Evolutionary conservation across 495 filamentous ascomycete genomes (phyloP).

Genomic region (Aspergillus biplanus): DNA sequence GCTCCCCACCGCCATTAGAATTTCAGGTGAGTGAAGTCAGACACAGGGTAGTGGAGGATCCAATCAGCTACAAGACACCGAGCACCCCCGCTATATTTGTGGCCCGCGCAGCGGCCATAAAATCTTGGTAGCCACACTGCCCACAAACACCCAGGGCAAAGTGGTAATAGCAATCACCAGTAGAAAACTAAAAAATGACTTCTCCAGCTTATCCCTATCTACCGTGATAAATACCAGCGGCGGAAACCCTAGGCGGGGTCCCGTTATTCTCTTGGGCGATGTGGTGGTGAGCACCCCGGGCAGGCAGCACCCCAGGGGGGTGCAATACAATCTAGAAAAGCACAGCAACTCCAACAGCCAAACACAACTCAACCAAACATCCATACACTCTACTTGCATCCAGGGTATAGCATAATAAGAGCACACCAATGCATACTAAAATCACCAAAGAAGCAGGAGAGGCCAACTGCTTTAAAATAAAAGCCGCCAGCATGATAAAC

Average conservation of each 20-base stretch:
- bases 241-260: not conserved
- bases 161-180: not conserved
- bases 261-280: not conserved
- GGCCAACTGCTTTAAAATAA: slow-evolving; percentile 27
- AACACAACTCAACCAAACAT: not conserved
- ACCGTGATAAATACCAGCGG: not conserved
- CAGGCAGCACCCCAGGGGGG: not conserved
- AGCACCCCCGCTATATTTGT: not conserved
- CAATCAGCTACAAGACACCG: not conserved
- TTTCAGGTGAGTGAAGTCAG: not conserved
- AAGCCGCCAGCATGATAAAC: slow-evolving; percentile 18
- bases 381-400: not conserved
- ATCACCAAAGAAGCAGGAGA: not conserved
- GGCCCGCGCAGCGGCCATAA: not conserved
- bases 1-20: not conserved
- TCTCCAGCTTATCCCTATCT: not conserved
- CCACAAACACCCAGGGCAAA: not conserved
- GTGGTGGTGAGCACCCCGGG: not conserved
- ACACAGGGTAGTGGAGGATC: not conserved
- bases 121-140: not conserved
- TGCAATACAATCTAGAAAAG: not conserved
- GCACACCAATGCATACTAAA: not conserved
- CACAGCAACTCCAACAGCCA: not conserved
- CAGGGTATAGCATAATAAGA: not conserved
- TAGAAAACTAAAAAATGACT: not conserved